A percentile compares a stretch with the other conserved stretches of the same genome.
Evolutionary conservation across 805 yeast genomes (phyloP).

Genomic region (Cyberlindnera euphorbiiphila): DNA sequence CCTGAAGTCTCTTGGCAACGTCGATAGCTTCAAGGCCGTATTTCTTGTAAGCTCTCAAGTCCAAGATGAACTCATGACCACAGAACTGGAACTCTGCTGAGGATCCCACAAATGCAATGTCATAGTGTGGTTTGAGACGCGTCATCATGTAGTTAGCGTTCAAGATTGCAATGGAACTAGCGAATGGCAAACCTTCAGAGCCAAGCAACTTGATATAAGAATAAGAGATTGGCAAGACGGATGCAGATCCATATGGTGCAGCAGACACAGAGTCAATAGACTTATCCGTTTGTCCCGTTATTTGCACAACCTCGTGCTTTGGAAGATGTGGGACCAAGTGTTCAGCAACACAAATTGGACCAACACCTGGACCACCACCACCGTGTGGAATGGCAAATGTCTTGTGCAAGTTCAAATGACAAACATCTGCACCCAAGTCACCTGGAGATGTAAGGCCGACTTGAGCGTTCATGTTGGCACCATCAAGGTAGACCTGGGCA

Average conservation of each 20-base stretch:
- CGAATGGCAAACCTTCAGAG: slow-evolving; percentile 71
- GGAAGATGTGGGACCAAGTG: slow-evolving; percentile 84
- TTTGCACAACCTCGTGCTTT: slow-evolving; percentile 56
- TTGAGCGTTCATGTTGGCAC: slow-evolving; percentile 99
- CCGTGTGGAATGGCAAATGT: slow-evolving; percentile 98
- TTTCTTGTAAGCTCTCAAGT: slow-evolving; percentile 77
- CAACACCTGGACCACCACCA: slow-evolving; percentile 99
- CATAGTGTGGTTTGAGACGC: slow-evolving; percentile 64
- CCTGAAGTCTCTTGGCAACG: slow-evolving; percentile 94
- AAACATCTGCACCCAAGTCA: slow-evolving; percentile 96
- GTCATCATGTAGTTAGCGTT: slow-evolving; percentile 95
- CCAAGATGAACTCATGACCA: slow-evolving; percentile 96
- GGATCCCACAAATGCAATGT: slow-evolving; percentile 69
- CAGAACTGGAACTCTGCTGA: slow-evolving; percentile 61
- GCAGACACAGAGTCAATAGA: slow-evolving; percentile 79
- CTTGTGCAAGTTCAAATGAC: slow-evolving; percentile 94
- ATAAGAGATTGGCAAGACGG: slow-evolving; percentile 89
- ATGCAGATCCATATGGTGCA: slow-evolving; percentile 95
- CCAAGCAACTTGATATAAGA: slow-evolving; percentile 96
- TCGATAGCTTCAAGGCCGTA: slow-evolving; percentile 90
- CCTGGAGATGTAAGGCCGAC: slow-evolving; percentile 97
- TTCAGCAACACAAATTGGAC: slow-evolving; percentile 89
- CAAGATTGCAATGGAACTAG: slow-evolving; percentile 87
- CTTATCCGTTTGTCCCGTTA: slow-evolving; percentile 37
- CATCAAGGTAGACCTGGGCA: slow-evolving; percentile 96